phyloP scores from a whole-genome alignment of 805 yeast species.

The Priceomyces castillae region DNA sequence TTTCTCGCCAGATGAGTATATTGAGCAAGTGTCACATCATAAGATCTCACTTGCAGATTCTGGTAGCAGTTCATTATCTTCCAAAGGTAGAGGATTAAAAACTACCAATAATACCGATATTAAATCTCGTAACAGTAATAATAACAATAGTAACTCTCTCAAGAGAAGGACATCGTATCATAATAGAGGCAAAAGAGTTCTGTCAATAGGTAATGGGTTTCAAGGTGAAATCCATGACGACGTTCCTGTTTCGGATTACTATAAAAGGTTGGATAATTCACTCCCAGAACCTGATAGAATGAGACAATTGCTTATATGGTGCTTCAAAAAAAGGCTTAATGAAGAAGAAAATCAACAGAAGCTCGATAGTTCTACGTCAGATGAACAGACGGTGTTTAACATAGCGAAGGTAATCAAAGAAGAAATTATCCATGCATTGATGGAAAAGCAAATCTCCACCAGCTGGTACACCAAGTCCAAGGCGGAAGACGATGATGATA shows the following conservation, averaged over 20 bases:
- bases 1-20: conserved; percentile 20
- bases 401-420: conserved; percentile 65
- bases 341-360: conserved; percentile 19
- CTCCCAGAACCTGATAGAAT: conserved; percentile 72
- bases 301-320: conserved; percentile 70
- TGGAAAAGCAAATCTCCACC: conserved; percentile 56
- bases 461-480: conserved; percentile 61
- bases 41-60: conserved; percentile 18
- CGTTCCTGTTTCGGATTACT: conserved; percentile 52
- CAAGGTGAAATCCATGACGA: conserved; percentile 64
- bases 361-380: conserved; percentile 21
- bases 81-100: conserved; percentile 1
- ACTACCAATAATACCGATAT: background rate
- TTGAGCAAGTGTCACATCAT: conserved; percentile 32
- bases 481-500: conserved; percentile 18
- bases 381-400: conserved; percentile 43
- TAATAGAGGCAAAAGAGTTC: conserved; percentile 67
- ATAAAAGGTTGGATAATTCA: conserved; percentile 58
- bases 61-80: background rate
- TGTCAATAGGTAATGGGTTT: conserved; percentile 73
- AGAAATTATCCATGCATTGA: conserved; percentile 57
- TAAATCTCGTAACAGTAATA: background rate
- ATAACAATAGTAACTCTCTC: background rate
- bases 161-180: conserved; percentile 51
- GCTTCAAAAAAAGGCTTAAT: conserved; percentile 49